These are phyloP conservation scores for Lipomyces mesembrius DNA, from an alignment of 805 yeast genomes.

Conservation along the genomic window DNA sequence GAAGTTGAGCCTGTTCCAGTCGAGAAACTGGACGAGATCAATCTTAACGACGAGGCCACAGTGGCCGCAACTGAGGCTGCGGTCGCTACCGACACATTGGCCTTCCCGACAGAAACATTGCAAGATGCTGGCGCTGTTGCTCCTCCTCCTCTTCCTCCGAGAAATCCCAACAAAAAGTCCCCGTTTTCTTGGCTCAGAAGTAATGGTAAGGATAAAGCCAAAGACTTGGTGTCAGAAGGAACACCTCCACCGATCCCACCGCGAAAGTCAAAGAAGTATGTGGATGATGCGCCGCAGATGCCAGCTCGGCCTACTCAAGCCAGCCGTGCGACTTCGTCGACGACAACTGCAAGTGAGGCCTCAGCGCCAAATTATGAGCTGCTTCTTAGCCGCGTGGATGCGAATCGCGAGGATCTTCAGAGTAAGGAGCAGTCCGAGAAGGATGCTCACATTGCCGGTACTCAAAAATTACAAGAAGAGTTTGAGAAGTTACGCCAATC, in stretches of 20 bases:
- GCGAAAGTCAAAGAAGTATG: conserved; percentile 9
- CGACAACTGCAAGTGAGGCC: conserved; percentile 12
- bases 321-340: conserved; percentile 42
- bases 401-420: conserved; percentile 57
- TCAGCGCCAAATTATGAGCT: conserved; percentile 53
- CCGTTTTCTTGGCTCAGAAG: conserved; percentile 44
- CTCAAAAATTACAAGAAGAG: conserved; percentile 45
- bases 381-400: conserved; percentile 62
- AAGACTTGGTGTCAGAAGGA: neutral
- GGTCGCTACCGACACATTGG: neutral
- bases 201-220: conserved; percentile 11
- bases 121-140: conserved; percentile 7
- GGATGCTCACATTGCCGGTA: conserved; percentile 56
- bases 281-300: conserved; percentile 32
- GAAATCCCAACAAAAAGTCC: conserved; percentile 31
- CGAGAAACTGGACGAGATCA: conserved; percentile 27
- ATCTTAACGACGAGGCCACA: conserved; percentile 15
- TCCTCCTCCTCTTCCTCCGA: conserved; percentile 33
- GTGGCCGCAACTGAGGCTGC: neutral
- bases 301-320: conserved; percentile 40
- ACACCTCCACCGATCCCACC: conserved; percentile 20
- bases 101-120: conserved; percentile 9
- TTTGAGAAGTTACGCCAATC: conserved; percentile 41
- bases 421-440: conserved; percentile 57
- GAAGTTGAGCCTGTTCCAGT: conserved; percentile 1